Evolutionary conservation across 129 eudicot species (phyloP), one percentile per base, ranked within the genome.

Genomic region (Helichrysum umbraculigerum): DNA sequence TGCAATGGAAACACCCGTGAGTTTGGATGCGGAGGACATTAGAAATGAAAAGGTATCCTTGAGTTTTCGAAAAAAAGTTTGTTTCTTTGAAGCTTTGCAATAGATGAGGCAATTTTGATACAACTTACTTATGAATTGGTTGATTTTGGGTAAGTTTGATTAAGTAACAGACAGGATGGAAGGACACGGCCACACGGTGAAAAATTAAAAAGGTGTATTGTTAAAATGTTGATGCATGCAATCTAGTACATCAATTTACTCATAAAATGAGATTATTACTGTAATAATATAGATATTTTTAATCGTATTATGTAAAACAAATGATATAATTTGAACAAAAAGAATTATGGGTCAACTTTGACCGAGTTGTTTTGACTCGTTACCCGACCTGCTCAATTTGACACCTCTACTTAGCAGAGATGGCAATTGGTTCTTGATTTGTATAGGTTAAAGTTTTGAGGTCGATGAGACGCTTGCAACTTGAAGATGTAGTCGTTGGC

Each of bases 1-100:
- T 82, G 97, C 97, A 11, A 93, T 93, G 98, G 98, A 93, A 84
- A 93, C 98, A 29, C 98, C 98, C 1, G 98, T 93, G 75, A 87
- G 91, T 89, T 81, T 93, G 78, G 98, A 90, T 72, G 98, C 96
- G 7, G 97, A 93, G 79, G 98, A 93, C 66, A 78, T 88, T 44
- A 82, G 98, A 67, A 93, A 93, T 57, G 98, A 93, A 79, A 93
- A 93, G 98, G 97, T 93, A 83, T 75, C 28, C 11, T 74, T 74
- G 21, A 5, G 7, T 42, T 80, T 20, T 30, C 30, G 4, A 68
- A 19, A 25, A 25, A 25, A 52, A 34, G 32, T 32, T 62, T 20
- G 22, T 41, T 44, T 22, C 28, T 59, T 73, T 34, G 3, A 58
- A 6, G 33, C 7, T 17, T 54, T 15, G 67, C 20, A 15, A 25